Base-by-base conservation (phyloP, 2,329 filamentous ascomycete species). In the Nemania sp. region DNA sequence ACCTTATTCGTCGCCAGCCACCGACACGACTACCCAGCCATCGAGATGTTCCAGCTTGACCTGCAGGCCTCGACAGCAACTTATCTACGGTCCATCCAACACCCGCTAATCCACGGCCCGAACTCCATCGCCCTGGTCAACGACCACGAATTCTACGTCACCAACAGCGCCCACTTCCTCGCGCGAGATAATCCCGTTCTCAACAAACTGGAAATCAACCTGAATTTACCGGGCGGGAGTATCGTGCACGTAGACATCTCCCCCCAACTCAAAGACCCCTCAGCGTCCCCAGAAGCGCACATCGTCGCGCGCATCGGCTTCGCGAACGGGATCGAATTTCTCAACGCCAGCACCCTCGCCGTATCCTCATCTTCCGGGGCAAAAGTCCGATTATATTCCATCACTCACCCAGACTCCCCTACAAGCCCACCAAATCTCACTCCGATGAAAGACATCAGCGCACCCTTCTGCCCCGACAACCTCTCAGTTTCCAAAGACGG, bases 401-500 rank as follows among this genome's bases (percentile, higher is more conserved):
- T 70, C 30, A 45, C 42, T 49, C 15, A 2, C 40, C n/a, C 23
- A 15, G 9, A 12, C 14, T 7, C 40, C 9, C 11, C 33, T 2
- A 20, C 41, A 0, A 15, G 53, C 2, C 62, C 63, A 0, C 63
- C 63, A 0, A 50, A 17, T 3, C 59, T 68, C 17, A 58, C 48
- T 8, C 55, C 49, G 30, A 11, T 31, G 4, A 57, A 61, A 0
- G 26, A 46, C 26, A 33, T 70, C 46, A 49, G 33, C 3, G 37
- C 75, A 2, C 71, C 73, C 0, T 77, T 75, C 53, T 24, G 71
- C 6, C 70, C 73, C 0, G 75, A 77, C 53, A 77, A 77, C 37
- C 63, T 77, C 9, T 70, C 70, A 0, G 42, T 66, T 3, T 64
- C 68, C 45, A 19, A 61, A 28, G 31, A 67, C 47, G 64, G 64